Conservation (phyloP, 148 eudicot species). For the Heliosperma pusillum region DNA sequence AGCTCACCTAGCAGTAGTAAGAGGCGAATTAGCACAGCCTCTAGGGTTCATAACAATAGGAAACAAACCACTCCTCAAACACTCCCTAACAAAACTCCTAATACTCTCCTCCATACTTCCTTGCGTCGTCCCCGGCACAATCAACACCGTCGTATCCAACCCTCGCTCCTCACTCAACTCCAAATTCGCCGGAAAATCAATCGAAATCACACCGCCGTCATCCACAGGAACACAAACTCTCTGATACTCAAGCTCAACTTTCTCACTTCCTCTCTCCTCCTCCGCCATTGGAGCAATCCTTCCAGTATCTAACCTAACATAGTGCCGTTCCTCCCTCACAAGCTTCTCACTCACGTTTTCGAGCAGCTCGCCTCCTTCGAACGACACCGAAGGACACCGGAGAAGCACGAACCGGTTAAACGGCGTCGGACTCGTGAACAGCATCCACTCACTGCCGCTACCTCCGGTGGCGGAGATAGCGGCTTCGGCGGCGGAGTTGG, state of each 20-base stretch:
- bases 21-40: slow-evolving; percentile 88
- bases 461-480: neutral
- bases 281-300: slow-evolving; percentile 30
- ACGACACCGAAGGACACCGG: slow-evolving; percentile 61
- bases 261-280: slow-evolving; percentile 3
- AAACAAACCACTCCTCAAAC: slow-evolving; percentile 67
- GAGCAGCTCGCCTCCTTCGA: slow-evolving; percentile 37
- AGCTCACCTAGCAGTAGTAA: slow-evolving; percentile 74
- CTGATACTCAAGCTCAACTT: slow-evolving; percentile 53
- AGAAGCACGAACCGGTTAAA: slow-evolving; percentile 80
- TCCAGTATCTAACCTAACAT: slow-evolving; percentile 60
- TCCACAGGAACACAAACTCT: slow-evolving; percentile 68
- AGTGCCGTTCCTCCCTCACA: slow-evolving; percentile 64
- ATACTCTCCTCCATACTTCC: slow-evolving; percentile 68
- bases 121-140: slow-evolving; percentile 65
- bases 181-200: slow-evolving; percentile 87
- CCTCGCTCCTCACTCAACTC: slow-evolving; percentile 70
- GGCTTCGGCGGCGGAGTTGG: neutral
- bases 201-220: slow-evolving; percentile 80
- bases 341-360: slow-evolving; percentile 60
- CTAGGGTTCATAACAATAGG: slow-evolving; percentile 94
- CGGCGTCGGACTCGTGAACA: slow-evolving; percentile 79
- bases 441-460: slow-evolving; percentile 66
- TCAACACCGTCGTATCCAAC: slow-evolving; percentile 74
- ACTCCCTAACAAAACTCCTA: slow-evolving; percentile 51